Percentiles rank a stretch among this genome's conserved stretches.
Conservation (phyloP, 1,139 yeast species). For the Sugiyamaella japonica region DNA sequence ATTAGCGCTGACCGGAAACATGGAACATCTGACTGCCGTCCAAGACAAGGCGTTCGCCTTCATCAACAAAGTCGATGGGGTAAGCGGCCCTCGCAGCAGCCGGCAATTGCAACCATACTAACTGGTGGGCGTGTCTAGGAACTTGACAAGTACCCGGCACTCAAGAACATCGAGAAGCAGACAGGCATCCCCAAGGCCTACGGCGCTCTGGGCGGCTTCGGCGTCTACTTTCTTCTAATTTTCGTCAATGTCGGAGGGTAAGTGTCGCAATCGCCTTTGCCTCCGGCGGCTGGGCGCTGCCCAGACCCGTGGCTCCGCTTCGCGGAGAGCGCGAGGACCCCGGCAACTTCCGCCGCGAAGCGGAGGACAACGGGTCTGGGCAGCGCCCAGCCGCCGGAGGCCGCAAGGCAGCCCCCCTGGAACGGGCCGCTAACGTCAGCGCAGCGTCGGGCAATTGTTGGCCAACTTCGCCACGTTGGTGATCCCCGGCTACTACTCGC, state of each 20-base stretch:
- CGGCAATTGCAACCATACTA: not conserved
- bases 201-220: slow-evolving; percentile 66
- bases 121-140: slow-evolving; percentile 28
- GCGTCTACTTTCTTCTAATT: slow-evolving; percentile 68
- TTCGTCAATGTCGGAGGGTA: slow-evolving; percentile 86
- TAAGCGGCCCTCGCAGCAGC: slow-evolving; percentile 20
- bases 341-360: not conserved
- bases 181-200: slow-evolving; percentile 81
- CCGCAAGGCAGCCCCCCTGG: no score
- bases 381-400: no score
- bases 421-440: not conserved
- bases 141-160: slow-evolving; percentile 39
- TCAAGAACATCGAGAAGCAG: slow-evolving; percentile 40
- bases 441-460: slow-evolving; percentile 75
- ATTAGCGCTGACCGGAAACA: not conserved
- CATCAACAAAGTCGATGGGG: slow-evolving; percentile 35
- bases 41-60: slow-evolving; percentile 36
- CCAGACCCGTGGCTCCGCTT: not conserved
- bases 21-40: slow-evolving; percentile 26
- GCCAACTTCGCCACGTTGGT: slow-evolving; percentile 91
- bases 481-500: slow-evolving; percentile 86
- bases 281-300: not conserved
- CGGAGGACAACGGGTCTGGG: not conserved
- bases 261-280: slow-evolving; percentile 12
- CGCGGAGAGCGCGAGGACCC: not conserved